Conservation (phyloP, 345 rosid genomes). For the Salix caprea region DNA sequence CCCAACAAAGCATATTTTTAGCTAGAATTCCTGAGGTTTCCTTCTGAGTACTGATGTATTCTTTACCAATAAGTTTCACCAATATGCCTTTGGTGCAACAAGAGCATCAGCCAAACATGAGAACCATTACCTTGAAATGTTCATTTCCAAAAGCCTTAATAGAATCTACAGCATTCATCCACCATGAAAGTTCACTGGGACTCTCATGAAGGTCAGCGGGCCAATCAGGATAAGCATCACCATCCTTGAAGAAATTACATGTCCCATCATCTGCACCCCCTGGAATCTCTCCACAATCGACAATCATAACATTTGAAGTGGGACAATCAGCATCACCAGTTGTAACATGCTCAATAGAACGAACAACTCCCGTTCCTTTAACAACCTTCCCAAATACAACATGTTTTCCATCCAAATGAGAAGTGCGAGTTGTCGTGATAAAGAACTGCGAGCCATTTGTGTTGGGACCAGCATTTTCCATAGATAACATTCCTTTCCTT, state of each 20-base stretch:
- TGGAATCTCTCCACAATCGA: constrained; percentile 76
- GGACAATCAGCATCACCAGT: constrained; percentile 56
- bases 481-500: constrained; percentile 89
- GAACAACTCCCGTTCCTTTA: constrained; percentile 94
- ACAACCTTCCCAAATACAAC: constrained; percentile 85
- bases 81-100: background rate
- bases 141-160: constrained; percentile 76
- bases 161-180: constrained; percentile 79
- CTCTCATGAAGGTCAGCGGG: constrained; percentile 72
- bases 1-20: background rate
- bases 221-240: constrained; percentile 90
- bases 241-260: constrained; percentile 75
- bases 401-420: constrained; percentile 91
- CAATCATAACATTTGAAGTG: constrained; percentile 47
- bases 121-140: constrained; percentile 52
- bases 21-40: background rate
- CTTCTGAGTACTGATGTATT: background rate
- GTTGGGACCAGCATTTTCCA: constrained; percentile 85
- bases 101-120: background rate
- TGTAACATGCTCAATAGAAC: constrained; percentile 68
- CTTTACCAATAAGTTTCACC: background rate
- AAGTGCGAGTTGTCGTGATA: constrained; percentile 75
- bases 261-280: constrained; percentile 78
- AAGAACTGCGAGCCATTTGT: constrained; percentile 98
- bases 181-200: constrained; percentile 72